Percentiles rank a stretch among this genome's conserved stretches.
Conservation (phyloP, 2,329 filamentous ascomycete genomes). For the Aspergillus felis region DNA sequence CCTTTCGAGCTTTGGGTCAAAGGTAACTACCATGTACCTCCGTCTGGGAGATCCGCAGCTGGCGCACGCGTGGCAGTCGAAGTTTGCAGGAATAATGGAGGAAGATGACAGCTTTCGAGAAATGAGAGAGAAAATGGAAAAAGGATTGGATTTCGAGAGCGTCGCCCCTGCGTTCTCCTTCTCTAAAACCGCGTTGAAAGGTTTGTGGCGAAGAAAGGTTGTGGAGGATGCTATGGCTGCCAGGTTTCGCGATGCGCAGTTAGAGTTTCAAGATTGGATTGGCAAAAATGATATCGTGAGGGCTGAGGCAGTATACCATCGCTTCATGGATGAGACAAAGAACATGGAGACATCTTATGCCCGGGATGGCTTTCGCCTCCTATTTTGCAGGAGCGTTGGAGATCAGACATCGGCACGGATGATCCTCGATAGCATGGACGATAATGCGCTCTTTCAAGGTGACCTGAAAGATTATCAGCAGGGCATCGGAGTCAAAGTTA, state of each 20-base stretch:
- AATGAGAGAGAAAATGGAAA: neutral
- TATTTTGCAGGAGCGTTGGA: constrained; percentile 16
- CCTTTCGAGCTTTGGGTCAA: constrained; percentile 9
- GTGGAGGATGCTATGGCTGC: constrained; percentile 7
- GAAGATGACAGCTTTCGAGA: neutral
- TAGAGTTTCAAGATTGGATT: constrained; percentile 4
- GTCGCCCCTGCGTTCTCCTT: neutral
- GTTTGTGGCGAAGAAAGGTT: constrained; percentile 10
- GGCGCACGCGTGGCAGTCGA: constrained; percentile 10
- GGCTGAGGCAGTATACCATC: constrained; percentile 1
- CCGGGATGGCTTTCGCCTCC: neutral
- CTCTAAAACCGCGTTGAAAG: neutral
- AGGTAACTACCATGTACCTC: constrained; percentile 3
- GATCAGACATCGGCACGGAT: constrained; percentile 11
- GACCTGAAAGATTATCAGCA: constrained; percentile 7
- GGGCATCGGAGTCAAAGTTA: constrained; percentile 5
- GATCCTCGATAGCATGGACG: constrained; percentile 14
- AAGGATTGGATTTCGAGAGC: neutral
- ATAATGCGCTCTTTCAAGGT: neutral
- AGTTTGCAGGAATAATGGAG: neutral
- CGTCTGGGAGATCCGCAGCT: constrained; percentile 7
- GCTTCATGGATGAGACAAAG: constrained; percentile 9
- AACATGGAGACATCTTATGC: neutral
- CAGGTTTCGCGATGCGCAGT: constrained; percentile 1
- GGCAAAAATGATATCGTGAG: constrained; percentile 3